phyloP scores from a whole-genome alignment of 2,329 filamentous ascomycete genomes.

The Phialophora verrucosa region DNA sequence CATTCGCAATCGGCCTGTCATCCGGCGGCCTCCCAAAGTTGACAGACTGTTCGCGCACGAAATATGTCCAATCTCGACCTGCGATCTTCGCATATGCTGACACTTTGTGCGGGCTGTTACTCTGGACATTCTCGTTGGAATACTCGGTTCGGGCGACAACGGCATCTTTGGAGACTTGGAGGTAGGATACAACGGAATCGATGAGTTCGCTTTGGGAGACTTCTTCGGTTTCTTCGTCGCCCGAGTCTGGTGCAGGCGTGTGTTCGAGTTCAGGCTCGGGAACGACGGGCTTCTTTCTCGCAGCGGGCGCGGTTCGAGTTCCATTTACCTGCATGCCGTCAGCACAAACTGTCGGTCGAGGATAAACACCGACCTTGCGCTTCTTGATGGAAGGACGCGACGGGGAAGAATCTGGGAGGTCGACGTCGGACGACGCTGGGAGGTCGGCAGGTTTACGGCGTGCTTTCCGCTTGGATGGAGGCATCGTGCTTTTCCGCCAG shows the following conservation, averaged over 20 bases:
- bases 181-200: constrained; percentile 55
- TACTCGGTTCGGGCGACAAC: constrained; percentile 53
- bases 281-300: constrained; percentile 34
- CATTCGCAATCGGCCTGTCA: constrained; percentile 43
- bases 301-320: constrained; percentile 22
- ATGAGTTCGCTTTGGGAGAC: constrained; percentile 52
- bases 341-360: constrained; percentile 13
- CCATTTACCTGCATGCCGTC: constrained; percentile 29
- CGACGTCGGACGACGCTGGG: constrained; percentile 47
- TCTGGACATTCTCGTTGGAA: constrained; percentile 50
- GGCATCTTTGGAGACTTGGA: constrained; percentile 52
- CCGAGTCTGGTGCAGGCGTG: constrained; percentile 50
- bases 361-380: constrained; percentile 50
- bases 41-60: constrained; percentile 55
- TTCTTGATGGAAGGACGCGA: constrained; percentile 55
- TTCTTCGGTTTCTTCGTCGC: constrained; percentile 51
- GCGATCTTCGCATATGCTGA: constrained; percentile 59
- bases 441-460: constrained; percentile 34
- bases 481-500: constrained; percentile 28
- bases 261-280: constrained; percentile 47
- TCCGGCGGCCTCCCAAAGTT: constrained; percentile 58
- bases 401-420: constrained; percentile 55
- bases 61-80: constrained; percentile 59
- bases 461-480: constrained; percentile 39
- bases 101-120: constrained; percentile 51